Conservation (phyloP, 1,139 yeast species). For the Yamadazyma membranifaciens region DNA sequence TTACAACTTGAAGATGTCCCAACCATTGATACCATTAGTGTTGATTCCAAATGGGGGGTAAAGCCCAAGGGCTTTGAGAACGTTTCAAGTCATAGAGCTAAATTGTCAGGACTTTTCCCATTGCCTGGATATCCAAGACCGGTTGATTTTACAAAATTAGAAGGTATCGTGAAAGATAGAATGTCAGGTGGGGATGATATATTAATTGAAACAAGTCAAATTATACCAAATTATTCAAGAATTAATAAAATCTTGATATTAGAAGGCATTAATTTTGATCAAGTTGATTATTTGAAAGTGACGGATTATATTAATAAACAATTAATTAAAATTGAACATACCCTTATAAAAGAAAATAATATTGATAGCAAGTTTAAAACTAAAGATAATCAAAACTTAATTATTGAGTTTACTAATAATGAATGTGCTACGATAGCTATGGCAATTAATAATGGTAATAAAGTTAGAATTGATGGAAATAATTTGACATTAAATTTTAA, state of each 20-base stretch:
- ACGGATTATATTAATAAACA: constrained; percentile 43
- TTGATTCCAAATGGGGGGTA: constrained; percentile 69
- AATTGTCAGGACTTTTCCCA: constrained; percentile 78
- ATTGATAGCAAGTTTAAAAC: constrained; percentile 34
- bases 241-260: constrained; percentile 50
- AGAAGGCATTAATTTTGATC: constrained; percentile 42
- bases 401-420: constrained; percentile 53
- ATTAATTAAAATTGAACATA: constrained; percentile 34
- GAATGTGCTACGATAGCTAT: constrained; percentile 60
- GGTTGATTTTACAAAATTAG: constrained; percentile 53
- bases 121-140: constrained; percentile 68
- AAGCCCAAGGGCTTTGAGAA: constrained; percentile 74
- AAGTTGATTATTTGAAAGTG: constrained; percentile 39
- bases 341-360: constrained; percentile 22
- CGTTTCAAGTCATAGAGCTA: constrained; percentile 76
- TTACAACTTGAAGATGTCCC: constrained; percentile 20
- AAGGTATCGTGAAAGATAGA: constrained; percentile 43
- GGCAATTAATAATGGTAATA: constrained; percentile 39
- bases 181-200: constrained; percentile 42
- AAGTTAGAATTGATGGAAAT: constrained; percentile 20
- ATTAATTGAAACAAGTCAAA: constrained; percentile 38
- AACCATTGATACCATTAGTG: constrained; percentile 32
- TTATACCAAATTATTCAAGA: constrained; percentile 54
- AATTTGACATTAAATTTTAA: constrained; percentile 28
- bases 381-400: constrained; percentile 35